Conservation (phyloP, 176 grass and related monocot genomes). For the Otatea glauca region DNA sequence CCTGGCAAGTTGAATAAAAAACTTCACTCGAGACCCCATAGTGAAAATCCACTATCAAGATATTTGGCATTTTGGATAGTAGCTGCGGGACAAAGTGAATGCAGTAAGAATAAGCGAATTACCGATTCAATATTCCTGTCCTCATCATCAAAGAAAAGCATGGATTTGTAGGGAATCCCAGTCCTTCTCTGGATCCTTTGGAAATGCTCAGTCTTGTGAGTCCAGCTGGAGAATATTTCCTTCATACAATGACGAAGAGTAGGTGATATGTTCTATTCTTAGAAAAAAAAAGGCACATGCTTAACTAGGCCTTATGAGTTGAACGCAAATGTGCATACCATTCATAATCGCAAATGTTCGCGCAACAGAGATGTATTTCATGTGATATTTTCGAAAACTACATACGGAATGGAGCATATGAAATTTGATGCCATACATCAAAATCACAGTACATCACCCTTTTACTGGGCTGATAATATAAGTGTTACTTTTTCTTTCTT, state of each 20-base stretch:
- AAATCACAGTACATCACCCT: background rate
- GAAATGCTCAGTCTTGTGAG: conserved; percentile 91
- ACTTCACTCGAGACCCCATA: background rate
- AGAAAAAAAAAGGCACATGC: background rate
- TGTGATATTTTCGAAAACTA: background rate
- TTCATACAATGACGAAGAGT: conserved; percentile 39
- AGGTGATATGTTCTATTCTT: conserved; percentile 1
- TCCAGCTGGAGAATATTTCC: conserved; percentile 95
- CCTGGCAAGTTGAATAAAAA: conserved; percentile 13
- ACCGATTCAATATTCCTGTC: conserved; percentile 74
- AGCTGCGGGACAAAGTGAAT: conserved; percentile 4
- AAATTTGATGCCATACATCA: background rate
- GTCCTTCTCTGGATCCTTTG: conserved; percentile 80
- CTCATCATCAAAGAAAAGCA: conserved; percentile 95
- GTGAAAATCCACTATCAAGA: background rate
- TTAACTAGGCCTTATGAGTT: background rate
- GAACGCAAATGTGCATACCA: background rate
- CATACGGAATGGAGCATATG: background rate
- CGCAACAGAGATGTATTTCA: background rate
- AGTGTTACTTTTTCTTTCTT: background rate
- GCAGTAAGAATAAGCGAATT: conserved; percentile 40
- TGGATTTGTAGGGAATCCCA: conserved; percentile 68
- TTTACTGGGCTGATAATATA: background rate
- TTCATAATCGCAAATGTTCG: background rate
- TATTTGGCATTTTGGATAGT: conserved; percentile 8